Percentiles rank a stretch among this genome's conserved stretches.
phyloP scores from a whole-genome alignment of 2,329 filamentous ascomycete genomes.

The Moelleriella libera region DNA sequence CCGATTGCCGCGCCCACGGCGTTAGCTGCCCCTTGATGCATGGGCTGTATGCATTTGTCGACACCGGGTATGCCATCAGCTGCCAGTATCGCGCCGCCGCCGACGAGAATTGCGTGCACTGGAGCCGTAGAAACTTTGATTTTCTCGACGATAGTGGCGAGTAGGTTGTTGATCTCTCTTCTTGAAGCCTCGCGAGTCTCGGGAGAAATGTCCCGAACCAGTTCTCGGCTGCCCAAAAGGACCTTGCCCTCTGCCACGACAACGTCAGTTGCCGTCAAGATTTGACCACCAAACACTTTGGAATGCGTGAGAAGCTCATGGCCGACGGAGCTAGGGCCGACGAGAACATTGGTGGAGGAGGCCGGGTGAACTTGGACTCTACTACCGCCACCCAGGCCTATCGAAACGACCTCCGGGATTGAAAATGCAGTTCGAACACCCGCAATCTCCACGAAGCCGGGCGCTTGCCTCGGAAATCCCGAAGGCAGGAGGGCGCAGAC shows the following conservation, averaged over 20 bases:
- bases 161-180: slow-evolving; percentile 25
- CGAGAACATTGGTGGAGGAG: slow-evolving; percentile 16
- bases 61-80: slow-evolving; percentile 33
- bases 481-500: slow-evolving; percentile 41
- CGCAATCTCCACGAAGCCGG: slow-evolving; percentile 41
- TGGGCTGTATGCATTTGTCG: slow-evolving; percentile 32
- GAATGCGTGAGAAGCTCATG: slow-evolving; percentile 32
- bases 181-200: slow-evolving; percentile 9
- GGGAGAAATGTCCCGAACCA: slow-evolving; percentile 13
- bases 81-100: slow-evolving; percentile 40
- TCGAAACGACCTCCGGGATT: slow-evolving; percentile 39
- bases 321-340: slow-evolving; percentile 45
- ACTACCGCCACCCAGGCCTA: slow-evolving; percentile 41
- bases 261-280: slow-evolving; percentile 39
- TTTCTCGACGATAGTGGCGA: slow-evolving; percentile 37
- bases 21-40: slow-evolving; percentile 41
- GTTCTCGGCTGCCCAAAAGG: slow-evolving; percentile 14
- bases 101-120: slow-evolving; percentile 39
- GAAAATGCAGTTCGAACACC: slow-evolving; percentile 46
- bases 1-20: slow-evolving; percentile 46
- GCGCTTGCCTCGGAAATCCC: slow-evolving; percentile 45
- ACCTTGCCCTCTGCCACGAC: slow-evolving; percentile 22
- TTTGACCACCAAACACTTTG: slow-evolving; percentile 36
- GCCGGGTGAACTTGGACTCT: slow-evolving; percentile 13
- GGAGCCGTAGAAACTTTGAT: slow-evolving; percentile 41